phyloP scores from a whole-genome alignment of 2,329 filamentous ascomycete genomes.

The Neonectria ditissima region DNA sequence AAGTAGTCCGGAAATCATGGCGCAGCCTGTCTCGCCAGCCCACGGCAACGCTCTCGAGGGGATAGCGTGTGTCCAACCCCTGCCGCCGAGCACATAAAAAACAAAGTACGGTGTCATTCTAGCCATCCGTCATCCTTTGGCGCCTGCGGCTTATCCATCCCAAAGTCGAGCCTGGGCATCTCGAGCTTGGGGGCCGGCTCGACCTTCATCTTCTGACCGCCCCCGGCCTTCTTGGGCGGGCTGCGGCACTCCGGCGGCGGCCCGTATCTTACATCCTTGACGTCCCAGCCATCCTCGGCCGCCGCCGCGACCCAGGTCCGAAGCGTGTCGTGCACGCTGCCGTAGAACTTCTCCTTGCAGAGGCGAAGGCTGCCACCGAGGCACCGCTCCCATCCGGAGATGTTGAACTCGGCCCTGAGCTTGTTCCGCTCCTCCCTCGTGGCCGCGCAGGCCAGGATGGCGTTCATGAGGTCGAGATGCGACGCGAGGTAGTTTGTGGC shows the following conservation, averaged over 20 bases:
- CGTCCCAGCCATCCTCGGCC: slow-evolving; percentile 88
- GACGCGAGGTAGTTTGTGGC: slow-evolving; percentile 96
- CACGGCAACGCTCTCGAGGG: slow-evolving; percentile 6
- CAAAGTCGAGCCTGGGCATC: slow-evolving; percentile 67
- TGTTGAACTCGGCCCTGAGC: slow-evolving; percentile 80
- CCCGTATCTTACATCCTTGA: slow-evolving; percentile 82
- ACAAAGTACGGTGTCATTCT: slow-evolving; percentile 31
- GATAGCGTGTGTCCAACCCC: slow-evolving; percentile 12
- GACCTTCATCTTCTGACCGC: slow-evolving; percentile 61
- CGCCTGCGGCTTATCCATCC: slow-evolving; percentile 49
- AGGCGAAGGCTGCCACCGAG: slow-evolving; percentile 87
- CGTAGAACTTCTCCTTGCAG: slow-evolving; percentile 98
- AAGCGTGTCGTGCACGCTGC: slow-evolving; percentile 87
- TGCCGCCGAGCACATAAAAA: slow-evolving; percentile 6
- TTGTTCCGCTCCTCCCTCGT: slow-evolving; percentile 77
- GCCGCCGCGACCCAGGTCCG: slow-evolving; percentile 92
- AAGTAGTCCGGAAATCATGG: slow-evolving; percentile 23
- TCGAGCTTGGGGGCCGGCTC: slow-evolving; percentile 71
- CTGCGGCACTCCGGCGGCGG: slow-evolving; percentile 55
- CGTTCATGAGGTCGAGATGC: slow-evolving; percentile 93
- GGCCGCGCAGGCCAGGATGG: slow-evolving; percentile 84
- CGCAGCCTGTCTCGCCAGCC: slow-evolving; percentile 20
- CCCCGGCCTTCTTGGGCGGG: slow-evolving; percentile 49
- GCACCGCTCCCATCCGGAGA: slow-evolving; percentile 91
- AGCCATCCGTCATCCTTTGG: slow-evolving; percentile 50